Evolutionary conservation across 208 protist genomes (phyloP), one percentile per base, ranked within the genome.

Genomic region (Leishmania braziliensis): DNA sequence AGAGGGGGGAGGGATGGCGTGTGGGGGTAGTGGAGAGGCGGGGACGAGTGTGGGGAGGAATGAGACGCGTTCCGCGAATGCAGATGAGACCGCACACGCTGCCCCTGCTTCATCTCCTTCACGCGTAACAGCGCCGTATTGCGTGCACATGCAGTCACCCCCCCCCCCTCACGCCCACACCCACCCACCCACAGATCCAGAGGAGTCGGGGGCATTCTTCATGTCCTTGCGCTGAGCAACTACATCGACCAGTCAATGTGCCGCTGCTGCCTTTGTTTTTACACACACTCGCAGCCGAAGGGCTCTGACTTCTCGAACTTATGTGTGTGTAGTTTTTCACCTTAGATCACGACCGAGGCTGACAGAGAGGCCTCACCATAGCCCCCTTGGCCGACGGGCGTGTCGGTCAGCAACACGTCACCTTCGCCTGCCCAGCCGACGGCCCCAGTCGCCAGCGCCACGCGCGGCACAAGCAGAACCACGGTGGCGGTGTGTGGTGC

Each of bases 351-450:
- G 0, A 97, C 77, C 6, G 94, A 93, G 33, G 91, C 94, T 0
- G 94, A 95, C 9, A 97, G 84, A 58, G 94, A 97, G 3, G 90
- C 91, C n/a, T 78, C 78, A 66, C 85, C 86, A 73, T 77, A 84
- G 36, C 82, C 78, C 62, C 90, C 85, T 20, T 89, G 88, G 20
- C 90, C 91, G 8, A 75, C 33, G 0, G 75, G 78, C 14, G 63
- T 79, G 53, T 88, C 80, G 1, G 85, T 62, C 62, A 93, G 33
- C 5, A 89, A 71, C 18, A 87, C 72, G 48, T 78, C 66, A 0
- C 90, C 92, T 78, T 97, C 94, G 2, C 92, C 94, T 3, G 81
- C 86, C 92, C 94, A 97, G 0, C 94, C 94, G 18, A 92, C 78
- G 23, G 88, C 88, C 20, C 87, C 86, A 23, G 85, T 93, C 58